Conservation (phyloP, 495 filamentous ascomycete genomes). For the Penicillium flavigenum region DNA sequence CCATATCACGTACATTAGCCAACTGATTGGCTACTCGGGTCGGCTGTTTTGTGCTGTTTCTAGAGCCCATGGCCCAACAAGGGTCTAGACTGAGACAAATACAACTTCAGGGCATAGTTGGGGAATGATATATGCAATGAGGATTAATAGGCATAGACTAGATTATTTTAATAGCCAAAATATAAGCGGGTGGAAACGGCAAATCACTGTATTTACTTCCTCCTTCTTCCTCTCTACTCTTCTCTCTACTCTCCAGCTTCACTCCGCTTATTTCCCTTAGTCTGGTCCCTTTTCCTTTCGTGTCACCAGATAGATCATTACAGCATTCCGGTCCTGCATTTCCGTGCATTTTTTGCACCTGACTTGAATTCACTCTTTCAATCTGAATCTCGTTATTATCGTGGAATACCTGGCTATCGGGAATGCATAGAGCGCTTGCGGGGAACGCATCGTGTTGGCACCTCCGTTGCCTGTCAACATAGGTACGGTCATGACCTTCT, state of each 20-base stretch:
- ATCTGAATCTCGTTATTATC: not conserved
- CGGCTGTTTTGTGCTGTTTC: conserved; percentile 4
- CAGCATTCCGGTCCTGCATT: conserved; percentile 4
- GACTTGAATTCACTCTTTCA: not conserved
- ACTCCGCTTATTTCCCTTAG: not conserved
- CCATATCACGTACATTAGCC: not conserved
- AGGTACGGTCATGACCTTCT: not conserved
- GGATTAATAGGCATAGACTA: not conserved
- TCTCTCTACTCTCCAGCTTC: not conserved
- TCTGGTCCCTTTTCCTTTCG: not conserved
- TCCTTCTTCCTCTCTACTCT: not conserved
- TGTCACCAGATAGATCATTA: conserved; percentile 3
- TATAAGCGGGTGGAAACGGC: not conserved
- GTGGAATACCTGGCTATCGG: not conserved
- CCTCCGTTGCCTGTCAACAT: not conserved
- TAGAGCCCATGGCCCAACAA: not conserved
- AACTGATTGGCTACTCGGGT: conserved; percentile 1
- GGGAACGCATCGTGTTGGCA: conserved; percentile 1
- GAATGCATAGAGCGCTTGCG: conserved; percentile 9
- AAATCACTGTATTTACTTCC: not conserved
- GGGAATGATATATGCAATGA: not conserved
- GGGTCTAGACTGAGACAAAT: conserved; percentile 8
- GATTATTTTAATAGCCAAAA: not conserved
- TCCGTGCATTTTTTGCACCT: not conserved
- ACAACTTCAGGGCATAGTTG: not conserved